A percentile compares a stretch with the other conserved stretches of the same genome.
These are phyloP conservation scores for Pascua sp. DNA, from an alignment of 1,284 basidiomycete species.

Conservation along the genomic window DNA sequence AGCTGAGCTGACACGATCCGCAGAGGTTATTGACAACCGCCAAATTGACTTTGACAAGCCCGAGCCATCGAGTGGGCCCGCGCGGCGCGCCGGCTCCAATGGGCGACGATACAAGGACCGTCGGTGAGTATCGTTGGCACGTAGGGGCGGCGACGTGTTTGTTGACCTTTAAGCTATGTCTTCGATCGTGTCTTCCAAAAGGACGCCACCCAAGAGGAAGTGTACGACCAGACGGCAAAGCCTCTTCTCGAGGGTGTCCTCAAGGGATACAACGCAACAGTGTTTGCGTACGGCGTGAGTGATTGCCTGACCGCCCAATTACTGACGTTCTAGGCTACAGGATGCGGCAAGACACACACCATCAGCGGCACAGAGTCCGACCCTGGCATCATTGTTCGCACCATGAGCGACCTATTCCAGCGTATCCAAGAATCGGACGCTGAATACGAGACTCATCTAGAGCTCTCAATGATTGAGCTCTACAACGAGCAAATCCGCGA, in stretches of 20 bases:
- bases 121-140: slow-evolving; percentile 32
- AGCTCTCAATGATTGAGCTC: slow-evolving; percentile 92
- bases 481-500: slow-evolving; percentile 99
- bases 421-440: slow-evolving; percentile 77
- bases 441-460: slow-evolving; percentile 76
- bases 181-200: slow-evolving; percentile 87
- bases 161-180: slow-evolving; percentile 64
- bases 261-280: slow-evolving; percentile 93
- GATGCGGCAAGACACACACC: slow-evolving; percentile 96
- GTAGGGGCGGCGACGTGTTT: slow-evolving; percentile 1
- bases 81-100: slow-evolving; percentile 59
- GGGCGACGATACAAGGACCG: slow-evolving; percentile 87
- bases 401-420: slow-evolving; percentile 94
- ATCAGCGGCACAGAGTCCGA: slow-evolving; percentile 83
- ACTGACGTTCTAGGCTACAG: slow-evolving; percentile 70
- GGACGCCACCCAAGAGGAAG: slow-evolving; percentile 72
- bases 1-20: too few relatives aligned
- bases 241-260: slow-evolving; percentile 77
- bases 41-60: slow-evolving; percentile 88
- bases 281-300: slow-evolving; percentile 94
- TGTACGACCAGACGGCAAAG: slow-evolving; percentile 78
- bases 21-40: slow-evolving; percentile 53
- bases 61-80: slow-evolving; percentile 68
- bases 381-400: slow-evolving; percentile 88
- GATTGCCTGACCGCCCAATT: neutral